Evolutionary conservation across 352 stramenopile species (phyloP).

Genomic region (Pythium plurisporium): DNA sequence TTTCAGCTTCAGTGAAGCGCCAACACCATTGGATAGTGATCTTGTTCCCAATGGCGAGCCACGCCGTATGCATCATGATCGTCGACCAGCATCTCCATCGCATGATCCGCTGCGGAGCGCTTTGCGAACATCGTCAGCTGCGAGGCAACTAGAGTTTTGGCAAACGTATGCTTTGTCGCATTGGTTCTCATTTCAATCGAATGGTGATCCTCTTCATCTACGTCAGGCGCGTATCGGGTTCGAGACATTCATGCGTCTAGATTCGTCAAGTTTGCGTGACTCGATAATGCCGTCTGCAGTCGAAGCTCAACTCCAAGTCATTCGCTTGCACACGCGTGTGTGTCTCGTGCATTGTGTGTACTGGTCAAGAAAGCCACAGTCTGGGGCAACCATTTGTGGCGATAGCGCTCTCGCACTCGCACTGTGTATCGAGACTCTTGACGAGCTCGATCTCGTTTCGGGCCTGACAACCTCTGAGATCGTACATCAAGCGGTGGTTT

Average conservation of each 20-base stretch:
- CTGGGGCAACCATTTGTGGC: background rate
- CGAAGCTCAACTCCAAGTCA: background rate
- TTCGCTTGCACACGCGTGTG: constrained; percentile 29
- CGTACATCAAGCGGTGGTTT: background rate
- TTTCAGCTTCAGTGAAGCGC: constrained; percentile 44
- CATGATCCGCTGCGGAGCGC: background rate
- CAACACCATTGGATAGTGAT: constrained; percentile 6
- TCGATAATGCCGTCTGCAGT: background rate
- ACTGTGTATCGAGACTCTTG: constrained; percentile 15
- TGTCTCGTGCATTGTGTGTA: constrained; percentile 40
- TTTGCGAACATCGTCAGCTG: background rate
- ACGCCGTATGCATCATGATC: background rate
- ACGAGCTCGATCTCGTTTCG: constrained; percentile 12
- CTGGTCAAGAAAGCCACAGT: constrained; percentile 12
- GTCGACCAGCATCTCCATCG: background rate
- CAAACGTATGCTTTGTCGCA: constrained; percentile 50
- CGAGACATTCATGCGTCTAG: constrained; percentile 31
- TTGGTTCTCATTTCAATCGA: constrained; percentile 46
- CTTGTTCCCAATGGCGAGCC: background rate
- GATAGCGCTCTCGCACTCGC: constrained; percentile 18
- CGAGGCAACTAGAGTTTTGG: constrained; percentile 44
- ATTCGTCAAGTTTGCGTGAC: background rate
- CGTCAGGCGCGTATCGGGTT: constrained; percentile 36
- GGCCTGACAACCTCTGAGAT: constrained; percentile 2
- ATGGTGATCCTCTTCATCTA: constrained; percentile 39